Conservation (phyloP, 345 rosid genomes). For the Clausena lansium region DNA sequence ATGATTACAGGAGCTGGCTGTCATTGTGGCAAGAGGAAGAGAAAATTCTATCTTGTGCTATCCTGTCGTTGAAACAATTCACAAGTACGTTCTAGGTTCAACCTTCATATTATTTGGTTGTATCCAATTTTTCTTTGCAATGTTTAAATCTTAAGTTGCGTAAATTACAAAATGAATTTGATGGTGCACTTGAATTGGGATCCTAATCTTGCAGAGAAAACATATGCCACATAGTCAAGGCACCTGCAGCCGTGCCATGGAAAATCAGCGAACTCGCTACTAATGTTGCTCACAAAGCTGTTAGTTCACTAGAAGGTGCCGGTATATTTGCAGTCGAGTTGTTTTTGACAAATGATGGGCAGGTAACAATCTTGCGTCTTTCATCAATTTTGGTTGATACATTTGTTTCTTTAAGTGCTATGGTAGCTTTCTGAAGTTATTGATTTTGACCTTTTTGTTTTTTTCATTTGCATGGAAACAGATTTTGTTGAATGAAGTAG, state of each 20-base stretch:
- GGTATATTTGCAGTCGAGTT: slow-evolving; percentile 96
- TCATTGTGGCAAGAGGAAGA: slow-evolving; percentile 91
- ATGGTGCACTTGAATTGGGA: slow-evolving; percentile 8
- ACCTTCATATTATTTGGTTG: not conserved
- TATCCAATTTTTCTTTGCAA: not conserved
- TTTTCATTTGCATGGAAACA: slow-evolving; percentile 22
- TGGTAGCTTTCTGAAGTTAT: not conserved
- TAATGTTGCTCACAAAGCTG: slow-evolving; percentile 76
- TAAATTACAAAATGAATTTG: not conserved
- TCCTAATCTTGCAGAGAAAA: slow-evolving; percentile 61
- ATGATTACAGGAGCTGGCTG: slow-evolving; percentile 73
- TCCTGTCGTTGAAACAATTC: slow-evolving; percentile 94
- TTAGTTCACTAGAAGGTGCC: slow-evolving; percentile 87
- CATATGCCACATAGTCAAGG: slow-evolving; percentile 93
- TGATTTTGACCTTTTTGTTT: slow-evolving; percentile 3
- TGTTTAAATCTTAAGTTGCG: not conserved
- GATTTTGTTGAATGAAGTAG: slow-evolving; percentile 94
- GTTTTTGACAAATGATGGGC: slow-evolving; percentile 74
- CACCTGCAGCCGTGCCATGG: slow-evolving; percentile 87
- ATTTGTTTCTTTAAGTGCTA: slow-evolving; percentile 3
- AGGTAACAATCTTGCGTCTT: slow-evolving; percentile 45
- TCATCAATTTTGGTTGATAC: not conserved
- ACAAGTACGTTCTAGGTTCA: slow-evolving; percentile 50
- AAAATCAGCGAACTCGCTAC: slow-evolving; percentile 75
- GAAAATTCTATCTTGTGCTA: slow-evolving; percentile 79